Base-by-base conservation (phyloP, 2,329 filamentous ascomycete genomes). In the Acephala macrosclerotiorum region DNA sequence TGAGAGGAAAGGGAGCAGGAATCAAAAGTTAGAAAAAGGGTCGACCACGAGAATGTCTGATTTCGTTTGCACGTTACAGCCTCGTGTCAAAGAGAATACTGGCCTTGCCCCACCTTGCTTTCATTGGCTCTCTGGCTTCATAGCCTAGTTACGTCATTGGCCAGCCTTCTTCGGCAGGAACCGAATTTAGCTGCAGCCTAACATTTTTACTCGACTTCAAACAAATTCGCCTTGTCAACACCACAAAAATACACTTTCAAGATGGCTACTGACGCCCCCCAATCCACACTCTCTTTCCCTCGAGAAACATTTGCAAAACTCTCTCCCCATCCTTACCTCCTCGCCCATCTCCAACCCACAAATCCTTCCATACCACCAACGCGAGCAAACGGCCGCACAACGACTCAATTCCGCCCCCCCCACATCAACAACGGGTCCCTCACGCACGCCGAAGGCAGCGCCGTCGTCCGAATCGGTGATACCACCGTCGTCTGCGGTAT, bases 401-500 rank as follows among this genome's bases (percentile, higher is more conserved):
- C 92, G 7, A 81, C 85, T 35, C 86, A 94, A 73, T 87, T 89
- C 65, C 90, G 96, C 53, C 78, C 84, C 25, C 89, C 91, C n/a
- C 88, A 89, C 38, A 84, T 96, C 72, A 96, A 97, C 79, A 88
- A 89, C 0, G 91, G 92, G 29, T 96, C 93, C 25, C 83, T 99
- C 58, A 92, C 93, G 0, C 94, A 99, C 78, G 91, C 93, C 63
- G 90, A 97, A 76, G 96, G 96, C 60, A 96, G 93, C 73, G 91
- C 95, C 0, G 90, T 98, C 0, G 91, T 98, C 58, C 88, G 96
- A 40, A 83, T 92, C 60, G 96, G 96, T 56, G 93, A 96, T 78
- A 98, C 95, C 0, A 94, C 93, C 0, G 93, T 94, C n/a, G 94
- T 99, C 42, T 97, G 94, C 76, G 96, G 95, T 64, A 89, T 99